Base-by-base conservation (phyloP, 441 rosid species). In the Jatropha multifida region DNA sequence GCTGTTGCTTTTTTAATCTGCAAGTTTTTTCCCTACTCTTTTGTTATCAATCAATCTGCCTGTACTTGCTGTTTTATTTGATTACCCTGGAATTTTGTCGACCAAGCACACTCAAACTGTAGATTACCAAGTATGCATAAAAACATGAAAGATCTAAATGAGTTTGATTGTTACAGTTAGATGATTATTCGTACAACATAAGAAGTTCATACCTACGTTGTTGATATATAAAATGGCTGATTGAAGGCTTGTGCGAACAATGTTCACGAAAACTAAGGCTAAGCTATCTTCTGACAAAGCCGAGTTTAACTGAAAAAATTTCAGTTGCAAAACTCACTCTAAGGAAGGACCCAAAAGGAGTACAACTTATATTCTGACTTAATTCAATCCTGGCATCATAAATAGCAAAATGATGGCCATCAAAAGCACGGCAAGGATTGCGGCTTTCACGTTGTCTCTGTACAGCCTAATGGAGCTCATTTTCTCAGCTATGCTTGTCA, bases 371-470 rank as follows among this genome's bases (percentile, higher is more conserved):
- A 15, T 26, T 26, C 12, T 56, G 18, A 7, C 42, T 49, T 46
- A 72, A 48, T 65, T 46, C 60, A 72, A 42, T 51, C 82, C 77
- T 0, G 80, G 83, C 60, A 69, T 76, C 20, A 83, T 66, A 69
- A 89, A 84, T 72, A 83, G 44, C 68, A 86, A 41, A 74, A 81
- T 62, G 41, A 68, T 78, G 42, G 76, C 75, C 64, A 71, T 68
- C 40, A 79, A 63, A 71, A 86, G 37, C 15, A 87, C 65, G 79
- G 37, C 60, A 5, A 80, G 49, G 14, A 80, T 60, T 32, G 74
- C 76, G 66, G 71, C 78, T 68, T 70, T 84, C 13, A 14, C 71
- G 73, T 65, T 70, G 46, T 75, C 67, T 67, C 61, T 78, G 60
- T 78, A 69, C 26, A 77, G 27, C 44, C 49, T 37, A 4, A 41